A percentile compares a stretch with the other conserved stretches of the same genome.
These are phyloP conservation scores for Fonsecaea pedrosoi DNA, from an alignment of 2,329 filamentous ascomycete genomes.

Conservation along the genomic window DNA sequence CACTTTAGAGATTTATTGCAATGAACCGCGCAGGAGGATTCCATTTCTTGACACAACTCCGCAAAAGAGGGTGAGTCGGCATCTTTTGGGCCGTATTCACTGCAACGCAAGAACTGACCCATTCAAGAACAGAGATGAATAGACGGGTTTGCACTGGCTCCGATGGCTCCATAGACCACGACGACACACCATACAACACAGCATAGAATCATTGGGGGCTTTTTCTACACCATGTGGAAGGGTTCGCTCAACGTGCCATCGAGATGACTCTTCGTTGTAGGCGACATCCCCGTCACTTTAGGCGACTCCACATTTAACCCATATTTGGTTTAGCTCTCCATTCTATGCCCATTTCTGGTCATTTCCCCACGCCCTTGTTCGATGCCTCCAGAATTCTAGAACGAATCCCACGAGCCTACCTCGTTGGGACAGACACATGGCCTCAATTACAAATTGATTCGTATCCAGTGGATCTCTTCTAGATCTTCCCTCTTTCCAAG, in stretches of 20 bases:
- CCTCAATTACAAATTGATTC: neutral
- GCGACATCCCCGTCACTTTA: neutral
- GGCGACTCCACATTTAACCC: neutral
- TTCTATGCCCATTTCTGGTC: neutral
- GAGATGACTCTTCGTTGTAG: neutral
- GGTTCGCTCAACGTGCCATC: neutral
- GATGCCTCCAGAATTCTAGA: neutral
- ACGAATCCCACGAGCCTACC: neutral
- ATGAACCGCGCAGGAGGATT: neutral
- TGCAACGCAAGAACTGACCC: neutral
- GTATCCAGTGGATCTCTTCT: neutral
- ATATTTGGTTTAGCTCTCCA: neutral
- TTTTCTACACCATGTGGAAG: neutral
- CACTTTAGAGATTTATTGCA: neutral
- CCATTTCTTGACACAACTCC: neutral
- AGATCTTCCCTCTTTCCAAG: constrained; percentile 3
- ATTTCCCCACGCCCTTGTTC: neutral
- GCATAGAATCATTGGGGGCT: neutral
- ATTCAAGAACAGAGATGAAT: neutral
- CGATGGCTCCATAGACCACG: neutral
- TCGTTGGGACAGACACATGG: neutral
- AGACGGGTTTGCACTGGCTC: no score
- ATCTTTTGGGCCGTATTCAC: neutral
- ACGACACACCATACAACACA: neutral
- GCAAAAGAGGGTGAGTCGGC: neutral